Evolutionary conservation across 257 asterid species (phyloP).

Genomic region (Petunia secreta): DNA sequence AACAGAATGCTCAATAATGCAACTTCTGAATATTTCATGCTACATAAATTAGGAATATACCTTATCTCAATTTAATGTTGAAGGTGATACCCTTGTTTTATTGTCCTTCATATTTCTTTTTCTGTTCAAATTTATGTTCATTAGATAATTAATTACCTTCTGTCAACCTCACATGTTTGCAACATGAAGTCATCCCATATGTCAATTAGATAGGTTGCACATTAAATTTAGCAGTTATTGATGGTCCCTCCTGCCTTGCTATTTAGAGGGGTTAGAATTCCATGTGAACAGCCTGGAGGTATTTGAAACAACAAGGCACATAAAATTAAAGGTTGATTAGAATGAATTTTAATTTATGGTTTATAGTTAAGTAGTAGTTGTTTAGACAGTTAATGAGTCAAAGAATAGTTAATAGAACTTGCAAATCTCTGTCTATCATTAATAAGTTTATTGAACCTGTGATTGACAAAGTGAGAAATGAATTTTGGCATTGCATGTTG

Average conservation of each 20-base stretch:
- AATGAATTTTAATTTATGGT: neutral
- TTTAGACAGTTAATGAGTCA: neutral
- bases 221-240: constrained; percentile 37
- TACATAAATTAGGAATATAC: neutral
- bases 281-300: constrained; percentile 42
- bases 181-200: constrained; percentile 6
- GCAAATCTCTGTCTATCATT: neutral
- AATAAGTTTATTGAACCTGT: neutral
- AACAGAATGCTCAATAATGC: neutral
- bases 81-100: constrained; percentile 10
- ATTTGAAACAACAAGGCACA: neutral
- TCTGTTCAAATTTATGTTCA: neutral
- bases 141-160: neutral
- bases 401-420: neutral
- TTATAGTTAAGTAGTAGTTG: neutral
- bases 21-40: constrained; percentile 16
- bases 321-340: neutral
- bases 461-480: neutral
- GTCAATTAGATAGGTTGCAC: constrained; percentile 29
- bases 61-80: constrained; percentile 22
- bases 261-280: constrained; percentile 28
- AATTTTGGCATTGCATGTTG: neutral
- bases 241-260: constrained; percentile 34
- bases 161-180: constrained; percentile 22
- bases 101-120: neutral